Conservation (phyloP, 2,329 filamentous ascomycete genomes). For the Penicillium sp. region DNA sequence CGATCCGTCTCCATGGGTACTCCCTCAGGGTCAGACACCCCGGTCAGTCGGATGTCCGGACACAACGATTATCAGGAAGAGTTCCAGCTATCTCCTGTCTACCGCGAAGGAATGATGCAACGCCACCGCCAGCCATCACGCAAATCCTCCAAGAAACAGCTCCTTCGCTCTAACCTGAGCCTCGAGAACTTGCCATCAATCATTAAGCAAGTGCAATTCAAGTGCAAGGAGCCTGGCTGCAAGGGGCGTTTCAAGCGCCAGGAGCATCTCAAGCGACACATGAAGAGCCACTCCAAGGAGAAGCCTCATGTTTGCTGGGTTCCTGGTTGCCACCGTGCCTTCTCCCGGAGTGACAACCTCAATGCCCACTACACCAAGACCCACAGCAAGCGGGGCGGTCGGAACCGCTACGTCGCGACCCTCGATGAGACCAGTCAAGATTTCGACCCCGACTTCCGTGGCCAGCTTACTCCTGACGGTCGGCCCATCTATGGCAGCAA, state of each 20-base stretch:
- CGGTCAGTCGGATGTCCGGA: conserved; percentile 36
- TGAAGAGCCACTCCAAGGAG: conserved; percentile 47
- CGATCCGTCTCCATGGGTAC: conserved; percentile 37
- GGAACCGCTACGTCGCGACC: conserved; percentile 47
- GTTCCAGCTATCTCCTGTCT: conserved; percentile 33
- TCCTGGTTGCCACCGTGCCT: conserved; percentile 41
- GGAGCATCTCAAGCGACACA: conserved; percentile 51
- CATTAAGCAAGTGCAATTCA: conserved; percentile 43
- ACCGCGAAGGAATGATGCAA: conserved; percentile 30
- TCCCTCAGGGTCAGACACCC: conserved; percentile 34
- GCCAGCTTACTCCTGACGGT: conserved; percentile 43
- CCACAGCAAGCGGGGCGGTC: conserved; percentile 46
- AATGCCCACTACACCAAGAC: conserved; percentile 48
- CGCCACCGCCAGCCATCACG: conserved; percentile 33
- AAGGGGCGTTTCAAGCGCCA: conserved; percentile 48
- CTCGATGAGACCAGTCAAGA: conserved; percentile 43
- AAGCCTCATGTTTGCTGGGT: conserved; percentile 47
- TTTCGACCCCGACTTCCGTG: conserved; percentile 45
- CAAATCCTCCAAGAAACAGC: conserved; percentile 36
- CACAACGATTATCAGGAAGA: conserved; percentile 38
- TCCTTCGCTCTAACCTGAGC: conserved; percentile 28
- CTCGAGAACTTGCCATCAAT: conserved; percentile 39
- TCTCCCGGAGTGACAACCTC: conserved; percentile 46
- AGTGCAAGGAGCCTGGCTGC: conserved; percentile 44
- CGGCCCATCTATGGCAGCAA: conserved; percentile 40